Percentiles rank a stretch among this genome's conserved stretches.
phyloP scores from a whole-genome alignment of 2,329 filamentous ascomycete genomes.

The Monosporascus sp. region DNA sequence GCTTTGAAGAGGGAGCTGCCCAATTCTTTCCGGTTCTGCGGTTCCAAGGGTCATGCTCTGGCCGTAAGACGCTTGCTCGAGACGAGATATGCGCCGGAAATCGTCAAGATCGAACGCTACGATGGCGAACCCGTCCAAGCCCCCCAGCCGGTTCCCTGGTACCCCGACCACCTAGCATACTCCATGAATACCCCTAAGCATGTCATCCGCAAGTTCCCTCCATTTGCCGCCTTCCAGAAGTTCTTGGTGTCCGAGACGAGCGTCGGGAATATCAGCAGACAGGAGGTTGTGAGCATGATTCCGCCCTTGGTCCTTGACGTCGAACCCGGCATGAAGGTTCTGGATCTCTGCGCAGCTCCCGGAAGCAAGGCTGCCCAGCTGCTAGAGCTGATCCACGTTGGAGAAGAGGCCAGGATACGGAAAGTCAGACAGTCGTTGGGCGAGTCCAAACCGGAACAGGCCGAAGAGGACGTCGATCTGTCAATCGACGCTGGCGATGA shows the following conservation, averaged over 20 bases:
- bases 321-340: conserved; percentile 81
- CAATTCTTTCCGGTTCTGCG: conserved; percentile 96
- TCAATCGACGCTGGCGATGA: conserved; percentile 62
- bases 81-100: conserved; percentile 84
- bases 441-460: conserved; percentile 16
- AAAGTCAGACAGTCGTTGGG: conserved; percentile 61
- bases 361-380: conserved; percentile 96
- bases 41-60: conserved; percentile 91
- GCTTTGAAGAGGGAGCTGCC: conserved; percentile 79
- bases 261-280: conserved; percentile 93
- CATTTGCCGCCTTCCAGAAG: conserved; percentile 93
- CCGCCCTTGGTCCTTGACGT: conserved; percentile 91
- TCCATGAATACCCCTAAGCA: conserved; percentile 98
- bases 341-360: conserved; percentile 94
- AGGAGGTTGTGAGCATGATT: conserved; percentile 99
- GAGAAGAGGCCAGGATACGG: conserved; percentile 81
- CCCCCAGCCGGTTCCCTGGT: conserved; percentile 81
- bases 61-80: conserved; percentile 85
- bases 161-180: conserved; percentile 92
- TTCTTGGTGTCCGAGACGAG: conserved; percentile 96
- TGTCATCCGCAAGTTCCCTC: conserved; percentile 85
- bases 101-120: conserved; percentile 74
- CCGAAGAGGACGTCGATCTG: conserved; percentile 51
- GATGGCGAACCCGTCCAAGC: conserved; percentile 80
- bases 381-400: conserved; percentile 87